phyloP scores from a whole-genome alignment of 371 early-diverging fungal genomes.

The Parasitella parasitica region DNA sequence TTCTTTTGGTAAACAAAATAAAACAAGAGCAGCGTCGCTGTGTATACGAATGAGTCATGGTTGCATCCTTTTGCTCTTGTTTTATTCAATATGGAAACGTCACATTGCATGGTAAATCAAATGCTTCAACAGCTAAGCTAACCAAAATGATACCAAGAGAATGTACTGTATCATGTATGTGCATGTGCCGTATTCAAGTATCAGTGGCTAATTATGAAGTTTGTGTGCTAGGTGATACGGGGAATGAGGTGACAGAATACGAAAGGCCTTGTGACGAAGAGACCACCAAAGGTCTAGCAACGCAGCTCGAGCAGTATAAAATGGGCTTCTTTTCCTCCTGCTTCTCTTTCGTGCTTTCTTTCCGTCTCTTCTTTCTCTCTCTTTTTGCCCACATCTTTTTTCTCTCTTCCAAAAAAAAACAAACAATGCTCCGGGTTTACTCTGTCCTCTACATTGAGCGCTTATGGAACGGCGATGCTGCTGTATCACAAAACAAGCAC shows the following conservation, averaged over 20 bases:
- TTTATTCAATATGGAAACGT: not conserved
- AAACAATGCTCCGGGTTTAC: constrained; percentile 25
- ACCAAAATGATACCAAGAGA: constrained; percentile 1
- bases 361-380: not conserved
- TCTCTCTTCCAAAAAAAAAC: not conserved
- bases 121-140: constrained; percentile 4
- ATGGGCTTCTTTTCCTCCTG: not conserved
- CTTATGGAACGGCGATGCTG: constrained; percentile 10
- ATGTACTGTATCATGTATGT: constrained; percentile 13
- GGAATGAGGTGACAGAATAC: constrained; percentile 5
- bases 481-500: not conserved
- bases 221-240: not conserved
- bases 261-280: constrained; percentile 1
- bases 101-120: constrained; percentile 2
- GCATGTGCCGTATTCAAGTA: constrained; percentile 6
- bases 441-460: constrained; percentile 18
- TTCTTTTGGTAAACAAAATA: too few relatives aligned
- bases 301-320: not conserved
- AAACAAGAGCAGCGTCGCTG: too few relatives aligned
- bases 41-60: not conserved
- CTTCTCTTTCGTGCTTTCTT: not conserved
- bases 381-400: too few relatives aligned
- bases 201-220: constrained; percentile 3
- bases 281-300: not conserved
- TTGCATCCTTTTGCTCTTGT: not conserved